Evolutionary conservation across 441 rosid genomes (phyloP).

Genomic region (Pelargonium cotyledonis): DNA sequence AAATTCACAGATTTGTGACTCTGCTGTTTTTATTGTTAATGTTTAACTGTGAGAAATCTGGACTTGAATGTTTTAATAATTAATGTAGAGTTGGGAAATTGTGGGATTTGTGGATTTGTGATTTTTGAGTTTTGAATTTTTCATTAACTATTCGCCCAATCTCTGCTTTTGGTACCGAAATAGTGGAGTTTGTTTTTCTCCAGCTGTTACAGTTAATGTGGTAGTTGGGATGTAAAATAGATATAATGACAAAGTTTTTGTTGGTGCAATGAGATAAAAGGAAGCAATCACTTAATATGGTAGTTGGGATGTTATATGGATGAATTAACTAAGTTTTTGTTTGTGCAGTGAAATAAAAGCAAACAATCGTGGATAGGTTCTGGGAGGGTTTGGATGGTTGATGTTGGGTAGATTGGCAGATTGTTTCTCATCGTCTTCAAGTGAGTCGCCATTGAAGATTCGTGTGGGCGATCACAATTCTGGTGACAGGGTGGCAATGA

Average conservation of each 20-base stretch:
- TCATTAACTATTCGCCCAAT: neutral
- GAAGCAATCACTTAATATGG: neutral
- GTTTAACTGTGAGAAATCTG: neutral
- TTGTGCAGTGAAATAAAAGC: neutral
- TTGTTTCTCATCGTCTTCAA: neutral
- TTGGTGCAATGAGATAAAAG: no score
- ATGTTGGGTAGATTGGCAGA: neutral
- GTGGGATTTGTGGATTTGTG: neutral
- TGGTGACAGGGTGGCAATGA: neutral
- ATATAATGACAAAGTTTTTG: neutral
- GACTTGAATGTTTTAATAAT: neutral
- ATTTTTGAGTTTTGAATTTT: neutral
- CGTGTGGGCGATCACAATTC: neutral
- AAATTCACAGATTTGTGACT: no score
- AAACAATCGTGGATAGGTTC: neutral
- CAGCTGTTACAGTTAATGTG: neutral
- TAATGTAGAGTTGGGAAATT: neutral
- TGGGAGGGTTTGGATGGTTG: neutral
- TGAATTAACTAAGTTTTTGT: neutral
- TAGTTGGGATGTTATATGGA: neutral
- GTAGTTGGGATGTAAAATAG: neutral
- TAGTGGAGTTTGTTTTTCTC: conserved; percentile 1
- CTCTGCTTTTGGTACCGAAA: neutral
- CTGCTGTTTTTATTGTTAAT: neutral
- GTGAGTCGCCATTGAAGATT: neutral